Conservation (phyloP, 805 yeast genomes). For the Pichia californica region DNA sequence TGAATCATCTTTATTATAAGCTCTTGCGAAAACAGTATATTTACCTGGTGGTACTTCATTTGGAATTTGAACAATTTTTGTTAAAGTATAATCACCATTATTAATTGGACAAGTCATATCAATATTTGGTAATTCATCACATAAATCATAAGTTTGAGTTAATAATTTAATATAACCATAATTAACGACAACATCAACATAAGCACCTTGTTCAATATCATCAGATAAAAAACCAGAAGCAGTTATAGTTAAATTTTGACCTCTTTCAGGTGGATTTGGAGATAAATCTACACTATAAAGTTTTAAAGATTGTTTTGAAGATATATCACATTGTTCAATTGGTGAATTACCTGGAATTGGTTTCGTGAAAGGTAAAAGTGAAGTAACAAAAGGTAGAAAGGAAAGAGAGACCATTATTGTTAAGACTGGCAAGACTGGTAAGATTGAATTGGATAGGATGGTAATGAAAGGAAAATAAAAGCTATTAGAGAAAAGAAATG, state of each 20-base stretch:
- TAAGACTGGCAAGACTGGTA: too few species aligned
- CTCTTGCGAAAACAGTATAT: slow-evolving; percentile 81
- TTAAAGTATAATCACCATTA: slow-evolving; percentile 59
- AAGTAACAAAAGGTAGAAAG: background rate
- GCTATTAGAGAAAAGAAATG: background rate
- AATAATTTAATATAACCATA: slow-evolving; percentile 87
- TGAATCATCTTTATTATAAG: slow-evolving; percentile 77
- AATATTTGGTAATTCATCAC: slow-evolving; percentile 79
- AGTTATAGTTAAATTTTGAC: slow-evolving; percentile 70
- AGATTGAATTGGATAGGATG: background rate
- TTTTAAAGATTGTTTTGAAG: slow-evolving; percentile 54
- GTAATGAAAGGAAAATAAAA: background rate
- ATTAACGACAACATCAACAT: slow-evolving; percentile 88
- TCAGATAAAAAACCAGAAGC: slow-evolving; percentile 62
- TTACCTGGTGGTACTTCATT: slow-evolving; percentile 92
- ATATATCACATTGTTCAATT: slow-evolving; percentile 64
- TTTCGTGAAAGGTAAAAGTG: slow-evolving; percentile 29
- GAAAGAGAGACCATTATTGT: slow-evolving; percentile 4
- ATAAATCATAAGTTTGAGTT: slow-evolving; percentile 86
- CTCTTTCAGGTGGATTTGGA: slow-evolving; percentile 89
- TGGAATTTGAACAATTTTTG: slow-evolving; percentile 78
- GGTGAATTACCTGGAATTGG: slow-evolving; percentile 94
- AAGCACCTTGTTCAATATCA: slow-evolving; percentile 75
- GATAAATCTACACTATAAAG: slow-evolving; percentile 52
- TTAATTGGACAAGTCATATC: slow-evolving; percentile 80